Evolutionary conservation across 805 yeast genomes (phyloP).

Genomic region (Suhomyces vadensis): DNA sequence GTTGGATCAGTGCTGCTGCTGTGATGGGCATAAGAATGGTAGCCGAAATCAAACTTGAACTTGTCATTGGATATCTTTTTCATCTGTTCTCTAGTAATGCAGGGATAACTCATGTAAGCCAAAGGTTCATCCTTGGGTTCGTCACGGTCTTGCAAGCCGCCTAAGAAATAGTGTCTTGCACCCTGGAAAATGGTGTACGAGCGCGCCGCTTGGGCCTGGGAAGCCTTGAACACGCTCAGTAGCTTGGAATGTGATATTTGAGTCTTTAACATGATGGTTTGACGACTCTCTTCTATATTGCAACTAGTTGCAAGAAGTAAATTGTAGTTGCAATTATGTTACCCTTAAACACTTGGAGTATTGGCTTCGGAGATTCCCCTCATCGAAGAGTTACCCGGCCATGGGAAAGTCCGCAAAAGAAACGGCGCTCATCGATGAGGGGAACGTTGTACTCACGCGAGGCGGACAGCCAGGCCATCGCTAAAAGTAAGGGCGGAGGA

Average conservation of each 20-base stretch:
- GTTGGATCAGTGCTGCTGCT: slow-evolving; percentile 38
- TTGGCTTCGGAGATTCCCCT: slow-evolving; percentile 1
- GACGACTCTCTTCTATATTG: too few relatives aligned
- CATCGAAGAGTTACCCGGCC: slow-evolving; percentile 3
- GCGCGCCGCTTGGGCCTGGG: neutral
- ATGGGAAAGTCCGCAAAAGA: neutral
- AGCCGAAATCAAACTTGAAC: slow-evolving; percentile 45
- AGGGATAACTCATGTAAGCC: slow-evolving; percentile 44
- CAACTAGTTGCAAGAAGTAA: neutral
- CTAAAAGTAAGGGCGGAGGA: too few relatives aligned
- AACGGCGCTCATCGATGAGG: neutral
- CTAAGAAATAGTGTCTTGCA: slow-evolving; percentile 25
- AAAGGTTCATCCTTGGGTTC: slow-evolving; percentile 27
- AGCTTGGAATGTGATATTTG: neutral
- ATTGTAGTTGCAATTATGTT: neutral
- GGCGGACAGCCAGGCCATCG: neutral
- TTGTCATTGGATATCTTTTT: slow-evolving; percentile 36
- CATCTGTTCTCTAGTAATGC: slow-evolving; percentile 42
- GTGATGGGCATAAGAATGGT: slow-evolving; percentile 51
- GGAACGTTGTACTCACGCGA: neutral
- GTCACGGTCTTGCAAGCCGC: slow-evolving; percentile 13
- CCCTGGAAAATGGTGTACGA: slow-evolving; percentile 18
- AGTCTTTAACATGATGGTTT: neutral
- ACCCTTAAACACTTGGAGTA: neutral
- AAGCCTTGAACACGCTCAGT: neutral